Evolutionary conservation across 441 rosid species (phyloP), one percentile per base, ranked within the genome.

Genomic region (Aquilaria agallochum): DNA sequence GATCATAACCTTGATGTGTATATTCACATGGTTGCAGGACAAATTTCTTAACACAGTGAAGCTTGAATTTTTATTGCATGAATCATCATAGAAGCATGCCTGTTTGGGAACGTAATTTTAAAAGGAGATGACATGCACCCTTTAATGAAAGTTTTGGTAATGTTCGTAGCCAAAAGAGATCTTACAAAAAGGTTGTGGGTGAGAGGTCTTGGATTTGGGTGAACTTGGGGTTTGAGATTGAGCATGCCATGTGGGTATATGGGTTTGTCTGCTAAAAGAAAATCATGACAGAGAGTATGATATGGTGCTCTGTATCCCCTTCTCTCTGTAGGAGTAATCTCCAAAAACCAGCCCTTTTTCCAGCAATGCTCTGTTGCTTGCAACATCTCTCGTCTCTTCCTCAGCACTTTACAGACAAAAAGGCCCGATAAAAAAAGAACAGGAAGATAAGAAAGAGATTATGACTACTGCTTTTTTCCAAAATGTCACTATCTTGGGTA

Each of bases 321-420:
- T 69, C 64, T 49, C 72, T 42, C 60, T 42, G 80, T 58, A 30
- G 27, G 70, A 58, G 69, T 62, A 65, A 65, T 67, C 69, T 59
- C 73, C 76, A 73, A 66, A 72, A 45, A 20, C 62, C 69, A 54
- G 66, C 69, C 82, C 27, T 20, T 79, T 76, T 76, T 64, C 76
- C 87, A 71, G 85, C 85, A 71, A 58, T 53, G 55, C 67, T 61
- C 74, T 58, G 78, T 77, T 74, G 76, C 80, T 44, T 48, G 59
- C 57, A 60, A 49, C 44, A 20, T 44, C 61, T 75, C 45, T n/a
- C 44, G n/a, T 36, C 62, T 61, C 48, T 51, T 52, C 3, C 2
- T 20, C 27, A 20, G 27, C 27, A 1, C 27, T 20, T 20, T 20
- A 20, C 27, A 20, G 27, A 20, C 27, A 36, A 36, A 36, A 3